Base-by-base conservation (phyloP, 345 rosid genomes). In the Hevea brasiliensis region DNA sequence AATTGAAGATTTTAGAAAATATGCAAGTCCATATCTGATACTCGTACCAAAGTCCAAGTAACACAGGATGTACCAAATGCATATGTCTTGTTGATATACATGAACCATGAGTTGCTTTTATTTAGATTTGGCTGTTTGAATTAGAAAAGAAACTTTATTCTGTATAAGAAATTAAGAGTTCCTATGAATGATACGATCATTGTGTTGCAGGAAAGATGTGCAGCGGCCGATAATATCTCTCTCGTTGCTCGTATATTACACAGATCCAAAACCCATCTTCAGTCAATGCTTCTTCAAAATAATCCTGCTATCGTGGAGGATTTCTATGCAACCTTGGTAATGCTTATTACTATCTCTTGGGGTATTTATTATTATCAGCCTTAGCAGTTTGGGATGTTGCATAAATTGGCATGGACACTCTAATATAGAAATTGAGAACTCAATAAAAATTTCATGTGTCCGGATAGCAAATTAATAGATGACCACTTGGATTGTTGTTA, bases 141-240 rank as follows among this genome's bases (percentile, higher is more conserved):
- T 61, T n/a, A 27, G 57, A n/a, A 18, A 23, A 8, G 17, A 44
- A 44, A 17, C 53, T 2, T 55, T 29, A 13, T 61, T 7, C 35
- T 14, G 3, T 29, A 17, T 74, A 2, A 7, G 23, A 32, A 32
- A 32, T 32, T 1, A 32, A 32, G 37, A 53, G 32, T 61, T 15
- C 53, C 42, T 40, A 32, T 53, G 26, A 74, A 59, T 74, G 55
- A 77, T 72, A 50, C 61, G 74, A 67, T 71, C 24, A 70, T 84
- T 72, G 32, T 76, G 40, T 84, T 84, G 81, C 91, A 96, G 99
- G 99, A 96, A 87, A 90, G 99, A 81, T 96, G 99, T 83, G 85
- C 90, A 9, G 99, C 81, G 65, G 97, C 91, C 44, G 94, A 96
- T 71, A 87, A 89, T 21, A 11, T 88, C 64, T 83, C 90, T 72